A percentile compares a stretch with the other conserved stretches of the same genome.
phyloP scores from a whole-genome alignment of 768 basidiomycete species.

The Exsudoporus frostii region DNA sequence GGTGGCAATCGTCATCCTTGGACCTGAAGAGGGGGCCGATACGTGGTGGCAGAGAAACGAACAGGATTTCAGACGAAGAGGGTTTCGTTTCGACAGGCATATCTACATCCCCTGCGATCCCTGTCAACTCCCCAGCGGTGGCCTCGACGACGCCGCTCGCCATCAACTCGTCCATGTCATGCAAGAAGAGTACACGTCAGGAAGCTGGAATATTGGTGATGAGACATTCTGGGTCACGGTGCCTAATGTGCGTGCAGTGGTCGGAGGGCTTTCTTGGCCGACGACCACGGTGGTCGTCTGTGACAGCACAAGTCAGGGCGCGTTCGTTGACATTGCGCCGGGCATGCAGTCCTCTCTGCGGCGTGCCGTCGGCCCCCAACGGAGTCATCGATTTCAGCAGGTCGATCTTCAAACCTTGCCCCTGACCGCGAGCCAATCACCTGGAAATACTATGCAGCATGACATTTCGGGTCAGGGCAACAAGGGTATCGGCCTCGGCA shows the following conservation, averaged over 20 bases:
- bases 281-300: constrained; percentile 20
- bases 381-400: constrained; percentile 14
- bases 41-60: constrained; percentile 32
- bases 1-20: constrained; percentile 29
- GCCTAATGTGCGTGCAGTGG: constrained; percentile 16
- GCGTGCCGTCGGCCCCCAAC: not conserved
- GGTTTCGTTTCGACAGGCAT: constrained; percentile 27
- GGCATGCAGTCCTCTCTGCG: constrained; percentile 8
- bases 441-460: not conserved
- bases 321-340: constrained; percentile 7
- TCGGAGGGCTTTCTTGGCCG: constrained; percentile 18
- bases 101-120: constrained; percentile 19
- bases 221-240: constrained; percentile 10
- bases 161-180: constrained; percentile 6
- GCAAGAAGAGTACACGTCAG: constrained; percentile 4
- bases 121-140: not conserved
- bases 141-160: not conserved
- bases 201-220: constrained; percentile 14
- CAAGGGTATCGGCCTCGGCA: constrained; percentile 12
- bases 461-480: not conserved
- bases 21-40: constrained; percentile 26
- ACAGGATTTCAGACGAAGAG: constrained; percentile 7
- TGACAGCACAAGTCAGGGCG: constrained; percentile 7
- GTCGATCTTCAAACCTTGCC: constrained; percentile 10
- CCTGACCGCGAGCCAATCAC: not conserved